These are phyloP conservation scores for Candida parachauliodes DNA, from an alignment of 805 yeast genomes.

Conservation along the genomic window DNA sequence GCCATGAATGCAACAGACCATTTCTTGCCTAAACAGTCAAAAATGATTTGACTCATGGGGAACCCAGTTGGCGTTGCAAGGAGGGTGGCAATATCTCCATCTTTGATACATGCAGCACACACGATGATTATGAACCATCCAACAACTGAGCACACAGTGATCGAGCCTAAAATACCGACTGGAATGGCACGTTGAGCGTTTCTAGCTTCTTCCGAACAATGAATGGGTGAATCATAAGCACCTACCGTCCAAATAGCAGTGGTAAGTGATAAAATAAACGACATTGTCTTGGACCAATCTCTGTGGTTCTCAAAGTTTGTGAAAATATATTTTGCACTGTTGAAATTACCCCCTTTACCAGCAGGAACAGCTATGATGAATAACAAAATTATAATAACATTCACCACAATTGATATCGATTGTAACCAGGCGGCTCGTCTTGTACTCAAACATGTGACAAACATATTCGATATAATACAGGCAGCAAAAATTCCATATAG, in stretches of 20 bases:
- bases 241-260: constrained; percentile 74
- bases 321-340: constrained; percentile 4
- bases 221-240: constrained; percentile 64
- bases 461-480: constrained; percentile 48
- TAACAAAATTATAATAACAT: constrained; percentile 47
- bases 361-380: constrained; percentile 60
- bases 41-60: constrained; percentile 60
- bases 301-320: constrained; percentile 35
- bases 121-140: constrained; percentile 54
- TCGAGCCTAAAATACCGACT: constrained; percentile 55
- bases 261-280: constrained; percentile 51
- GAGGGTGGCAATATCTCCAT: constrained; percentile 36
- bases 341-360: constrained; percentile 3
- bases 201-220: constrained; percentile 64
- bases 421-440: constrained; percentile 53
- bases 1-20: constrained; percentile 67
- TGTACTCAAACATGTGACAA: constrained; percentile 54
- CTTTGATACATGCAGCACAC: constrained; percentile 49
- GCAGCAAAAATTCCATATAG: constrained; percentile 64
- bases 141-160: constrained; percentile 51
- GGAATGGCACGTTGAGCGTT: constrained; percentile 61
- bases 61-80: constrained; percentile 44
- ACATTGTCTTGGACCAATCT: constrained; percentile 25
- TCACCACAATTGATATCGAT: constrained; percentile 51
- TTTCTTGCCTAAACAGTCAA: constrained; percentile 56